Evolutionary conservation across 208 protist species (phyloP).

Genomic region (Trypanosoma theileri): DNA sequence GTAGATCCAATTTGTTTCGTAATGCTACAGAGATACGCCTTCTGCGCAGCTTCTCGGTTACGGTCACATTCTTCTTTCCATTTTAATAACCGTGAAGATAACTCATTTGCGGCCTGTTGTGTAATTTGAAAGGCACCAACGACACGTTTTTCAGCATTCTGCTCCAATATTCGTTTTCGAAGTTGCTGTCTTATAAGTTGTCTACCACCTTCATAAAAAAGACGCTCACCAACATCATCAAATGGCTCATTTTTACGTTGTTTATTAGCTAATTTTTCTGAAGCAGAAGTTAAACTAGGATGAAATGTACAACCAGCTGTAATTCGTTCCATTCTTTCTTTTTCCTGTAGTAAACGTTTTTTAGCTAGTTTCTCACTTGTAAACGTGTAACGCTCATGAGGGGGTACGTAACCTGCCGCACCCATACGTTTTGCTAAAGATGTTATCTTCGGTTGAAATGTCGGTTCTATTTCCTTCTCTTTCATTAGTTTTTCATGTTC

Average conservation of each 20-base stretch:
- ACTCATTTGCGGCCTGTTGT: constrained; percentile 19
- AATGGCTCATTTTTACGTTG: constrained; percentile 45
- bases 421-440: constrained; percentile 37
- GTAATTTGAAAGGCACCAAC: constrained; percentile 59
- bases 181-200: constrained; percentile 80
- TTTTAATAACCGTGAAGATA: constrained; percentile 50
- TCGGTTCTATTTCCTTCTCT: constrained; percentile 40
- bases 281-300: constrained; percentile 44
- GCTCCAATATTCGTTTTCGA: constrained; percentile 43
- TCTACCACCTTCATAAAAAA: constrained; percentile 77
- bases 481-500: constrained; percentile 22
- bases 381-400: constrained; percentile 37
- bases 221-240: constrained; percentile 53
- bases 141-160: constrained; percentile 24
- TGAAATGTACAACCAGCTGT: constrained; percentile 58
- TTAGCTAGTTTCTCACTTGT: constrained; percentile 30
- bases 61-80: constrained; percentile 49
- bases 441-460: constrained; percentile 70
- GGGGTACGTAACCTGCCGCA: constrained; percentile 28
- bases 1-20: neutral
- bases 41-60: constrained; percentile 32
- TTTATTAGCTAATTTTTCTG: constrained; percentile 35
- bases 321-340: constrained; percentile 32
- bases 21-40: constrained; percentile 26
- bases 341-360: constrained; percentile 34